A percentile compares a stretch with the other conserved stretches of the same genome.
Conservation (phyloP, 148 eudicot species). For the Hydrangea macrophylla region DNA sequence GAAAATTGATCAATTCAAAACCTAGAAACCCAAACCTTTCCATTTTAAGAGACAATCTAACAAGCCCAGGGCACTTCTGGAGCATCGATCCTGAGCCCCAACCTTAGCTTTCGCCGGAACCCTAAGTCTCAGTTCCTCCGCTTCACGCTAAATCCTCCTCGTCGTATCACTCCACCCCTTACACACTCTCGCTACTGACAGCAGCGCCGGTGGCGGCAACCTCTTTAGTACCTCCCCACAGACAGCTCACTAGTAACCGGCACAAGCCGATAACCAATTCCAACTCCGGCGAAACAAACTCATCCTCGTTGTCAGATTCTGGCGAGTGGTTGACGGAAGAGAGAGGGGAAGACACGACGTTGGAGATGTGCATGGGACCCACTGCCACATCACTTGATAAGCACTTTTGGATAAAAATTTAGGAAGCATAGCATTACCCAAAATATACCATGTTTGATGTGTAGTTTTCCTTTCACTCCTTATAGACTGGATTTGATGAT, state of each 20-base stretch:
- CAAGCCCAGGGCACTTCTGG: conserved; percentile 33
- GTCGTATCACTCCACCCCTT: conserved; percentile 41
- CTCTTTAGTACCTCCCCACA: conserved; percentile 44
- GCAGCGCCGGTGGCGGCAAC: conserved; percentile 31
- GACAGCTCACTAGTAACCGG: conserved; percentile 26
- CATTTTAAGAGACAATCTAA: conserved; percentile 35
- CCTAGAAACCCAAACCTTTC: too few species aligned
- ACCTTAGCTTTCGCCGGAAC: conserved; percentile 30
- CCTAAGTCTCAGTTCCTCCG: conserved; percentile 39
- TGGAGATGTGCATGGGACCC: too few species aligned
- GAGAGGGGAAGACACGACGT: not conserved
- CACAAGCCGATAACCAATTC: conserved; percentile 16
- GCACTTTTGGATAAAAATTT: too few species aligned
- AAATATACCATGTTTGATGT: too few species aligned
- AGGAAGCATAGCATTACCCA: too few species aligned
- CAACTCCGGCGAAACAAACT: not conserved
- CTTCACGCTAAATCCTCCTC: conserved; percentile 28
- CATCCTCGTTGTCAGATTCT: conserved; percentile 8
- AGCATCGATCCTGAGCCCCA: conserved; percentile 35
- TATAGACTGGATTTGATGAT: too few species aligned
- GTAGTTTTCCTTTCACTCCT: too few species aligned
- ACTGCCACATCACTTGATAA: too few species aligned
- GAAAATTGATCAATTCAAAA: conserved; percentile 13
- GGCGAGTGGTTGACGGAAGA: conserved; percentile 4
- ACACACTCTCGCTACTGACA: conserved; percentile 40